phyloP scores from a whole-genome alignment of 2,329 filamentous ascomycete species.

The Rutstroemia sp. region DNA sequence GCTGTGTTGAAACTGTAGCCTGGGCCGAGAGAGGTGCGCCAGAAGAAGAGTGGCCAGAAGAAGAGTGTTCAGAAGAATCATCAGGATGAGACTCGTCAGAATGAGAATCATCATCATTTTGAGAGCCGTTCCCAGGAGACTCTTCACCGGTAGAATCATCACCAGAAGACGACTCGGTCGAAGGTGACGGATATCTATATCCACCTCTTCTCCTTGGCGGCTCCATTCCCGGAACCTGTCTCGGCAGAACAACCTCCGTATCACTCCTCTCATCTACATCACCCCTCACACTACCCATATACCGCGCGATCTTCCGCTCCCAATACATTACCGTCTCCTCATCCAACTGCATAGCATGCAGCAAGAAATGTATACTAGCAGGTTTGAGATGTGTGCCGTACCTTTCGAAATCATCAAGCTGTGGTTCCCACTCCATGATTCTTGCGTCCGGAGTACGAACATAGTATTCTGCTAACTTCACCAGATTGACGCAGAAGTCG shows the following conservation, averaged over 20 bases:
- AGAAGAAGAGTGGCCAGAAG: too few relatives aligned
- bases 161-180: too few relatives aligned
- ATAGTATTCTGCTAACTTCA: slow-evolving; percentile 17
- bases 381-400: neutral
- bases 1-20: too few relatives aligned
- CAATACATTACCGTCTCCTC: neutral
- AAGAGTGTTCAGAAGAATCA: too few relatives aligned
- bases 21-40: too few relatives aligned
- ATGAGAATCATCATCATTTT: too few relatives aligned
- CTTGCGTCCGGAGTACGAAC: slow-evolving; percentile 5
- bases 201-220: neutral
- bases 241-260: neutral
- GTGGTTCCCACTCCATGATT: slow-evolving; percentile 9
- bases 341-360: neutral
- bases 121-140: too few relatives aligned
- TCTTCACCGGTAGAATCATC: too few relatives aligned
- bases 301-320: neutral
- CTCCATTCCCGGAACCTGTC: too few relatives aligned
- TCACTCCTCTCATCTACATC: slow-evolving; percentile 2
- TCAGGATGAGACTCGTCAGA: too few relatives aligned
- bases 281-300: neutral
- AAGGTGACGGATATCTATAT: too few relatives aligned
- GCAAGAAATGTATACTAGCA: neutral
- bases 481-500: slow-evolving; percentile 20
- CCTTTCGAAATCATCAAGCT: neutral